These are phyloP conservation scores for Corchorus capsularis DNA, from an alignment of 345 rosid species.

Conservation along the genomic window DNA sequence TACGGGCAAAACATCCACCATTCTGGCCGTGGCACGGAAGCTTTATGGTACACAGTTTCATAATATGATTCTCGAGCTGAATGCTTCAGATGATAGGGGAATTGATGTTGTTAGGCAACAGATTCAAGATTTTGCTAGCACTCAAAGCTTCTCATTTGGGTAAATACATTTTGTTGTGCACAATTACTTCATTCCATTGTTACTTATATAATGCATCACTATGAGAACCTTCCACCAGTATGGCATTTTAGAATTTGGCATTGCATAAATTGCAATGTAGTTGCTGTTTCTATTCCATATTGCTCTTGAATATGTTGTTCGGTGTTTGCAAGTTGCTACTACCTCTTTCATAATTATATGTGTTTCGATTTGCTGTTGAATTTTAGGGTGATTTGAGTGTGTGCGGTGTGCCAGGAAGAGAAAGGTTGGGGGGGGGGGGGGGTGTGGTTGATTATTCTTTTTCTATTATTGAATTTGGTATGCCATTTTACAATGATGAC, in stretches of 20 bases:
- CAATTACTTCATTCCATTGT: neutral
- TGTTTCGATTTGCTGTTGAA: neutral
- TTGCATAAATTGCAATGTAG: neutral
- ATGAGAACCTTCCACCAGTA: neutral
- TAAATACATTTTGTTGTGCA: slow-evolving; percentile 11
- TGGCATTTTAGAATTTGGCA: neutral
- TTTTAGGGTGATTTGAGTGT: neutral
- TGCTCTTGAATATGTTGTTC: neutral
- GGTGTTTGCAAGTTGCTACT: neutral
- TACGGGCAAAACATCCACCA: slow-evolving; percentile 98
- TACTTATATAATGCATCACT: neutral
- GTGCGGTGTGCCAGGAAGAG: neutral
- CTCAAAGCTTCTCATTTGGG: slow-evolving; percentile 95
- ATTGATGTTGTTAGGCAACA: slow-evolving; percentile 93
- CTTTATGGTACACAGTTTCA: slow-evolving; percentile 86
- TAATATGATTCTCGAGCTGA: slow-evolving; percentile 93
- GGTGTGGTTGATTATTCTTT: neutral
- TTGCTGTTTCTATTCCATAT: neutral
- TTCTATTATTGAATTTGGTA: neutral
- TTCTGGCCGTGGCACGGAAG: slow-evolving; percentile 93
- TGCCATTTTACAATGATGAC: neutral
- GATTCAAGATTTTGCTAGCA: slow-evolving; percentile 97
- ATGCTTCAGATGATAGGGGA: slow-evolving; percentile 97
- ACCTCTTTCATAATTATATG: neutral
- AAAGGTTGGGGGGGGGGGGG: neutral